Base-by-base conservation (phyloP, 163 green algal genomes). In the Picocystis sp. region DNA sequence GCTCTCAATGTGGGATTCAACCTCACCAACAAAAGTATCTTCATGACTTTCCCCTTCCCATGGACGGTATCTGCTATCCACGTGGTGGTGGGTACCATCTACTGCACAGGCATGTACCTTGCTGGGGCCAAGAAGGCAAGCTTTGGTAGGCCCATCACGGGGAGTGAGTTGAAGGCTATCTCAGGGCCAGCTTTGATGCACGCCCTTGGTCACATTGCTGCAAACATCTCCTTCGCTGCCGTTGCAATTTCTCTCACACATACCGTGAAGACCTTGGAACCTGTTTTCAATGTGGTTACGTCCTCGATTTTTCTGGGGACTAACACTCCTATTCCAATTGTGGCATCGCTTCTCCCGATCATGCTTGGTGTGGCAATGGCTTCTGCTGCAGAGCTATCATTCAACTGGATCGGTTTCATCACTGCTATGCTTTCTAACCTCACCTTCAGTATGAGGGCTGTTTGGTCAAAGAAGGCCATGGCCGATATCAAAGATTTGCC, bases 41-140 rank as follows among this genome's bases (percentile, higher is more conserved):
- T 93, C 81, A 94, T 95, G 67, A 95, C 92, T 74, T 98, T 97
- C 67, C 86, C 90, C 52, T 98, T 83, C 75, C 90, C 90, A 44
- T 97, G 84, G 76, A 95, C 92, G 50, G 89, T 98, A 25, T 96
- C 86, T 14, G 84, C 79, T 9, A 65, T 97, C 5, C 89, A 98
- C 68, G 83, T 98, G n/a, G 57, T 89, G 1, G 86, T 98, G 2
- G 89, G 89, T 46, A 70, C 88, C 2, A 45, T 75, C 19, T 97
- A 96, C 80, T 97, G 88, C 64, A 55, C 68, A 1, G 43, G 82
- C n/a, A 59, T 79, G 12, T 97, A 95, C 61, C 49, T 78, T 0
- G 2, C 95, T 2, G 83, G 84, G 25, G 61, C 79, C 47, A 95
- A 93, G 78, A 78, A 82, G 48, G 78, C 76, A 17, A 93, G 82